Base-by-base conservation (phyloP, 2,329 filamentous ascomycete genomes). In the Colletotrichum destructivum region DNA sequence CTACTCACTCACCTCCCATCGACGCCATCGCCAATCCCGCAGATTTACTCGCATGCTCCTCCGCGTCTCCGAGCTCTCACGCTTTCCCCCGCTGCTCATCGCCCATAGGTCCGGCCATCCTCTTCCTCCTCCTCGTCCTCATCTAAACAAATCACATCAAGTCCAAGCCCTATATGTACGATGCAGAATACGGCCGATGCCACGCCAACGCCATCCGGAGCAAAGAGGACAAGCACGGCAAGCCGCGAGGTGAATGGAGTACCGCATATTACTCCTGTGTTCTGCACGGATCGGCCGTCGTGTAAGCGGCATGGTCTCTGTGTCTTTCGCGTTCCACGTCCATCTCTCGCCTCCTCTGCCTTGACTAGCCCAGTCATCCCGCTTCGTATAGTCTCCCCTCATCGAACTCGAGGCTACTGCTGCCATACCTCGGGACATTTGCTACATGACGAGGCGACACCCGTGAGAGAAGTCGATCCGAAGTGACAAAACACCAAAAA, bases 271-370 rank as follows among this genome's bases (percentile, higher is more conserved):
- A 11, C 35, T 57, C 38, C 60, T 35, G 60, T 62, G 40, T 54
- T 52, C 69, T 69, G 69, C 57, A 71, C 64, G 69, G 69, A 71
- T 71, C 64, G 69, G 63, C 69, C 52, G 69, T 59, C 38, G 69
- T 71, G 64, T 54, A 38, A 71, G 64, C 35, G 35, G n/a, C 38
- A 51, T 13, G 23, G 16, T 21, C 6, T 18, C n/a, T 21, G 35
- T 38, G 31, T 11, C 46, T 38, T 18, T 8, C 31, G 54, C n/a
- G 31, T 44, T 31, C 51, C 47, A 31, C 49, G 23, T 42, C 40
- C 26, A 21, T 38, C n/a, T 15, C 11, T 4, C 55, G 35, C 42
- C 13, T 40, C 15, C 15, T n/a, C 1, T 52, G 46, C 13, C 35
- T 26, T 55, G 49, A 55, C 49, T n/a, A 23, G 49, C 61, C 61